Conservation (phyloP, 2,329 filamentous ascomycete species). For the Calonectria pseudoturangicola region DNA sequence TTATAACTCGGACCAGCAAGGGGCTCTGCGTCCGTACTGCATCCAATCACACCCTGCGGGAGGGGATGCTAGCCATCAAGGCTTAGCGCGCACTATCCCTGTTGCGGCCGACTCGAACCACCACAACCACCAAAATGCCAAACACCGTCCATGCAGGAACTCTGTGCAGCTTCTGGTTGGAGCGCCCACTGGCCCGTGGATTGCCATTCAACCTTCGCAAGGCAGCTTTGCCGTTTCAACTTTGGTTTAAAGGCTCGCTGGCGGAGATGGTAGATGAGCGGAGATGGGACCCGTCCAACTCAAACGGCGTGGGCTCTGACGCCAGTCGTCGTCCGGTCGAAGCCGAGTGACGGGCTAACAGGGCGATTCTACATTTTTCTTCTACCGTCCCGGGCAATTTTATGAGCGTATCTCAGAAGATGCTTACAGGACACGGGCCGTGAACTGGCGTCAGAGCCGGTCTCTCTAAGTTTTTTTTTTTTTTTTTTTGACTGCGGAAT, state of each 20-base stretch:
- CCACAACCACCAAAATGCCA: slow-evolving; percentile 41
- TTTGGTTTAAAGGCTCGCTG: slow-evolving; percentile 35
- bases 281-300: slow-evolving; percentile 46
- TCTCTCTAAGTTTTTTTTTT: too few relatives aligned
- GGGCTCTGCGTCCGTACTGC: slow-evolving; percentile 37
- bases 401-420: neutral
- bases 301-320: slow-evolving; percentile 49
- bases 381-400: slow-evolving; percentile 5
- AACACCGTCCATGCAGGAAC: slow-evolving; percentile 50
- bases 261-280: slow-evolving; percentile 43
- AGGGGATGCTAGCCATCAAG: slow-evolving; percentile 42
- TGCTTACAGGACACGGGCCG: slow-evolving; percentile 20
- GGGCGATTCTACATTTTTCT: neutral
- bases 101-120: slow-evolving; percentile 49
- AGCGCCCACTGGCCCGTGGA: slow-evolving; percentile 43
- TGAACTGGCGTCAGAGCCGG: neutral
- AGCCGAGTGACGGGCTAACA: slow-evolving; percentile 28
- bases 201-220: slow-evolving; percentile 46
- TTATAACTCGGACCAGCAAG: slow-evolving; percentile 49
- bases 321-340: slow-evolving; percentile 43
- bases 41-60: slow-evolving; percentile 48
- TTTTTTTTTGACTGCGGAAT: slow-evolving; percentile 1
- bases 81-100: slow-evolving; percentile 49
- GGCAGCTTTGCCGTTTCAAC: slow-evolving; percentile 49
- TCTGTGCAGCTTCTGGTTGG: slow-evolving; percentile 50